phyloP scores from a whole-genome alignment of 495 filamentous ascomycete species.

The Aspergillus egyptiacus region DNA sequence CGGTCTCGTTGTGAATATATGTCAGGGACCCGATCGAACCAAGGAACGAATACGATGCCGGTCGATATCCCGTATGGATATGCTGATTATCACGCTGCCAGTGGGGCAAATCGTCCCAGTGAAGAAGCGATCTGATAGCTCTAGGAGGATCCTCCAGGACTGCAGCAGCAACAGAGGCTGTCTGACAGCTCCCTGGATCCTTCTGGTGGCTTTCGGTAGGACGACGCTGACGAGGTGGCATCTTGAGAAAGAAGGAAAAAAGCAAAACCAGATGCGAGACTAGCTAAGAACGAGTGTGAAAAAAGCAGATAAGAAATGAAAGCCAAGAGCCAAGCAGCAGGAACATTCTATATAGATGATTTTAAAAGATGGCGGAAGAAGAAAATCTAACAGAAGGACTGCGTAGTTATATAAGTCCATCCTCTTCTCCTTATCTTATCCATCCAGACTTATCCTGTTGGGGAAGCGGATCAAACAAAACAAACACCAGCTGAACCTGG shows the following conservation, averaged over 20 bases:
- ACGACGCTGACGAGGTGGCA: conserved; percentile 36
- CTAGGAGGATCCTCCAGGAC: conserved; percentile 27
- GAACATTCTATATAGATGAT: background rate
- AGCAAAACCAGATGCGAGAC: conserved; percentile 6
- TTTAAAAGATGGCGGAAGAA: background rate
- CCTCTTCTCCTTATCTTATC: background rate
- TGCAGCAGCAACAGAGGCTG: conserved; percentile 16
- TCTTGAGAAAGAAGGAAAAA: conserved; percentile 10
- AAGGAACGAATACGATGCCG: conserved; percentile 57
- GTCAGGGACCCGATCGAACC: conserved; percentile 58
- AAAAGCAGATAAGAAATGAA: background rate
- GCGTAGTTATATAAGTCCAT: background rate
- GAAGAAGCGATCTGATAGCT: conserved; percentile 37
- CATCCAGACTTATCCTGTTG: too few species aligned
- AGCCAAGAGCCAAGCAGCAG: background rate
- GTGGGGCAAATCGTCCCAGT: conserved; percentile 58
- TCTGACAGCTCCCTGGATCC: conserved; percentile 13
- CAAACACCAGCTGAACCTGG: conserved; percentile 1
- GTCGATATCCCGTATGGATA: conserved; percentile 67
- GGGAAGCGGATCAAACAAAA: conserved; percentile 5
- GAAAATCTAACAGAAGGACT: background rate
- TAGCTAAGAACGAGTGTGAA: too few species aligned
- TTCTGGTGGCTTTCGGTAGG: conserved; percentile 23
- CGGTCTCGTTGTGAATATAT: conserved; percentile 88
- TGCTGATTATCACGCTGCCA: conserved; percentile 78